phyloP scores from a whole-genome alignment of 306 rosid genomes.

The Acacia confusa region DNA sequence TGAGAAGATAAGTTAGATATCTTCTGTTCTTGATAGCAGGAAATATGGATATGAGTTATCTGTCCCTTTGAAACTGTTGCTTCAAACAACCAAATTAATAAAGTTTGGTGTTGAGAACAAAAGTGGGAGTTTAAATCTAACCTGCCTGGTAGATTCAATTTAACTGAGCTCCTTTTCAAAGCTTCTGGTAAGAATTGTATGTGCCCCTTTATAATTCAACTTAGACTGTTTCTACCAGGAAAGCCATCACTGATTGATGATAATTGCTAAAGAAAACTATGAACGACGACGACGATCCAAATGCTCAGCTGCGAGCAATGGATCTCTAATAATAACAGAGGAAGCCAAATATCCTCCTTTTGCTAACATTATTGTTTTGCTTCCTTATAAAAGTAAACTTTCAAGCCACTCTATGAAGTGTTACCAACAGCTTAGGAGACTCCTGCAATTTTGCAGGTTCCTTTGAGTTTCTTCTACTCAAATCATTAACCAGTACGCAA shows the following conservation, averaged over 20 bases:
- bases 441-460: neutral
- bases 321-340: no score
- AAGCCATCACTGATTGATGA: neutral
- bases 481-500: neutral
- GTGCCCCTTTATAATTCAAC: neutral
- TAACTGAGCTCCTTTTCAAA: neutral
- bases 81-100: constrained; percentile 16
- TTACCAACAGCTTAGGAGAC: neutral
- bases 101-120: neutral
- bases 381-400: neutral
- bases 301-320: neutral
- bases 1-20: neutral
- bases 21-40: neutral
- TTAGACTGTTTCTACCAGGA: neutral
- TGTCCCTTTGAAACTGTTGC: constrained; percentile 21
- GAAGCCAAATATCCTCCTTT: neutral
- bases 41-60: neutral
- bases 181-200: neutral
- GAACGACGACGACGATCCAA: neutral
- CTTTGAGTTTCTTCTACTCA: constrained; percentile 7
- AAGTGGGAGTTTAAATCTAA: constrained; percentile 12
- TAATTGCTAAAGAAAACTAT: neutral
- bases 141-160: neutral
- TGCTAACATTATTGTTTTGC: neutral
- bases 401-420: constrained; percentile 3